phyloP scores from a whole-genome alignment of 371 early-diverging fungal genomes.

The Catenaria anguillulae region DNA sequence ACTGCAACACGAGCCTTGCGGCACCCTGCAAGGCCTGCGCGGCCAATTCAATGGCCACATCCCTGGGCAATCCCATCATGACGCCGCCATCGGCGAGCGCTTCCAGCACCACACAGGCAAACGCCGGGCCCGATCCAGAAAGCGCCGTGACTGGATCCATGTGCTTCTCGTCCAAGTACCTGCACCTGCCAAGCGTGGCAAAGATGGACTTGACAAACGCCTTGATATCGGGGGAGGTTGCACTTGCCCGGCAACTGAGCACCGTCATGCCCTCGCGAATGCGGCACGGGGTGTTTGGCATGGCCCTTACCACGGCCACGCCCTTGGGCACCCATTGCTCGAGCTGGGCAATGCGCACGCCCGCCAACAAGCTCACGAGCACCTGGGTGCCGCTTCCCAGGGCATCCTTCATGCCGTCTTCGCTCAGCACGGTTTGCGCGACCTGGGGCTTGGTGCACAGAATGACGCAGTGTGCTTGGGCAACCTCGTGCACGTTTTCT shows the following conservation, averaged over 20 bases:
- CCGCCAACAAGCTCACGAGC: constrained; percentile 30
- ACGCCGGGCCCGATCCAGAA: constrained; percentile 35
- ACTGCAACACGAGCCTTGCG: constrained; percentile 31
- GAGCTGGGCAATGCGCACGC: constrained; percentile 28
- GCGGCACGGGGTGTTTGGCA: constrained; percentile 40
- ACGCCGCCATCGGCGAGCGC: constrained; percentile 38
- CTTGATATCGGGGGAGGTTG: constrained; percentile 16
- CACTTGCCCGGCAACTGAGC: constrained; percentile 18
- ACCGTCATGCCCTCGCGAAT: constrained; percentile 40
- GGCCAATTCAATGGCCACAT: constrained; percentile 29
- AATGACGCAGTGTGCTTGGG: constrained; percentile 21
- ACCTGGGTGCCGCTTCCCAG: constrained; percentile 18
- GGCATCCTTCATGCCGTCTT: constrained; percentile 22
- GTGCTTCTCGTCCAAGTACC: constrained; percentile 32
- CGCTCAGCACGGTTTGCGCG: constrained; percentile 21
- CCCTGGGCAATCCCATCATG: constrained; percentile 36
- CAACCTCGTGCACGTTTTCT: constrained; percentile 4
- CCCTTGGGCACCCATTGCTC: constrained; percentile 25
- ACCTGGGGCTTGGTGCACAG: constrained; percentile 30
- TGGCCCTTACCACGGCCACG: constrained; percentile 30
- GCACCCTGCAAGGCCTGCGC: constrained; percentile 38
- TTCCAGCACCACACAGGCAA: constrained; percentile 36
- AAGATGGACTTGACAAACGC: constrained; percentile 25
- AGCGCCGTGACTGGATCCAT: constrained; percentile 35
- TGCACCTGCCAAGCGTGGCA: constrained; percentile 27